Percentiles rank a stretch among this genome's conserved stretches.
Evolutionary conservation across 495 filamentous ascomycete genomes (phyloP).

Genomic region (Xeromyces bisporus): DNA sequence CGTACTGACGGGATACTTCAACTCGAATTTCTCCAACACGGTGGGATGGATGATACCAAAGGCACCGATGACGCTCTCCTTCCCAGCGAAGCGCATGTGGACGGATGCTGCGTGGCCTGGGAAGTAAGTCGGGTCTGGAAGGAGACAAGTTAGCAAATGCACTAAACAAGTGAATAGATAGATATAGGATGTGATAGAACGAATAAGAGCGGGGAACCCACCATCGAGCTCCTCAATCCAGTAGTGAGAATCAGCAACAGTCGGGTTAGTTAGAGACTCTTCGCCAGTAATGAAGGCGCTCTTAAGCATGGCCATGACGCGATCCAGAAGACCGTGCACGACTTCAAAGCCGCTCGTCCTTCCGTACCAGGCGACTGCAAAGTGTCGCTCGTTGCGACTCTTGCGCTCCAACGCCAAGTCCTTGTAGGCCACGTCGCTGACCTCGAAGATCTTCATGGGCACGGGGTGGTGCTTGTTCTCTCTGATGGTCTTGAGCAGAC

Average conservation of each 20-base stretch:
- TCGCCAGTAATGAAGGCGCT: constrained; percentile 60
- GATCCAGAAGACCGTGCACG: constrained; percentile 85
- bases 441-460: constrained; percentile 88
- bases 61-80: constrained; percentile 56
- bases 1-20: constrained; percentile 88
- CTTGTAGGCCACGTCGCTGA: constrained; percentile 82
- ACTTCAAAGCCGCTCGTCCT: constrained; percentile 94
- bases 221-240: constrained; percentile 86
- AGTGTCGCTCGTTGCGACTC: constrained; percentile 81
- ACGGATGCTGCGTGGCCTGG: constrained; percentile 74
- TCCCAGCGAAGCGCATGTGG: constrained; percentile 51
- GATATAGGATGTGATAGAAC: too few relatives aligned
- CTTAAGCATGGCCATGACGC: constrained; percentile 83
- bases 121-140: constrained; percentile 71
- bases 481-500: constrained; percentile 82
- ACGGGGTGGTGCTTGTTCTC: constrained; percentile 86
- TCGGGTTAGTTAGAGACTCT: constrained; percentile 44
- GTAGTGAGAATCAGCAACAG: constrained; percentile 46
- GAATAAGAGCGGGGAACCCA: too few relatives aligned
- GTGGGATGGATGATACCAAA: constrained; percentile 90
- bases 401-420: constrained; percentile 61
- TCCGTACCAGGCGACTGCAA: constrained; percentile 86
- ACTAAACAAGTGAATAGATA: not conserved
- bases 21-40: constrained; percentile 83
- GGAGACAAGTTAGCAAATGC: constrained; percentile 4